These are phyloP conservation scores for Botryotinia calthae DNA, from an alignment of 2,329 filamentous ascomycete species.

Conservation along the genomic window DNA sequence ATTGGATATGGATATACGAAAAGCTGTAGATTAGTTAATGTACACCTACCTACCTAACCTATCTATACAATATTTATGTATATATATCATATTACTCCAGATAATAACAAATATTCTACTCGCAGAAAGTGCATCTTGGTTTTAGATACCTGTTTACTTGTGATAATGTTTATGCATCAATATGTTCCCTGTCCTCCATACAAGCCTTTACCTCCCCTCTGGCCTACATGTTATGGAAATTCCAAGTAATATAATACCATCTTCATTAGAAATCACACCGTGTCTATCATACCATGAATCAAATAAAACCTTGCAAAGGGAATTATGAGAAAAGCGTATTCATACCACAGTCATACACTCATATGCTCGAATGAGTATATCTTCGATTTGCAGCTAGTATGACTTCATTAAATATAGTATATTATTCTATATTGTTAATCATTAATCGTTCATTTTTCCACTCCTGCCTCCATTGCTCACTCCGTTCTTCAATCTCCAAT, in stretches of 20 bases:
- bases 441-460: neutral
- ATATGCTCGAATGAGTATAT: neutral
- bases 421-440: neutral
- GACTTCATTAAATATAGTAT: neutral
- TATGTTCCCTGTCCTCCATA: neutral
- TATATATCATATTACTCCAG: neutral
- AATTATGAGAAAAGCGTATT: neutral
- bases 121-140: neutral
- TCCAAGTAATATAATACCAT: neutral
- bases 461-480: neutral
- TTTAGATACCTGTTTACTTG: neutral
- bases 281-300: neutral
- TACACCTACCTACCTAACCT: too few species aligned
- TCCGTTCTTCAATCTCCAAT: neutral
- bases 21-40: too few species aligned
- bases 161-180: neutral
- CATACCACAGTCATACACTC: neutral
- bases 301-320: neutral
- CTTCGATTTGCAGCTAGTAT: neutral
- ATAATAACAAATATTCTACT: neutral
- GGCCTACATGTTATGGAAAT: neutral
- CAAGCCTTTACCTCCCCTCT: neutral
- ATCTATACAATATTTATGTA: too few species aligned
- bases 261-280: neutral
- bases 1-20: too few species aligned